These are phyloP conservation scores for Triglochin maritima DNA, from an alignment of 106 monocot genomes.

Conservation along the genomic window DNA sequence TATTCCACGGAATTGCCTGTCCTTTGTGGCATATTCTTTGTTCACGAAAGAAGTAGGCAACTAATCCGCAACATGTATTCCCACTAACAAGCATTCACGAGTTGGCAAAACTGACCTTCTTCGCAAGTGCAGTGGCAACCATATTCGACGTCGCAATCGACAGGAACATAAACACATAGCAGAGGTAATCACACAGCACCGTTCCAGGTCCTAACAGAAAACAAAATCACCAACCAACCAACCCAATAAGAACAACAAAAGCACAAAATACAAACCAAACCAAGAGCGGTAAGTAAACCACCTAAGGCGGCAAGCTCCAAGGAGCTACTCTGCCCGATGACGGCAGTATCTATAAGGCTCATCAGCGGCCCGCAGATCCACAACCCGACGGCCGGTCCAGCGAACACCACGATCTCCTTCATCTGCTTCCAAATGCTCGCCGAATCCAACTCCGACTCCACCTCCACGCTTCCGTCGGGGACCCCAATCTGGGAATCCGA, in stretches of 20 bases:
- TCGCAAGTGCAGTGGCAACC: conserved; percentile 94
- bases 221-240: background rate
- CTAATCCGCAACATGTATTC: too few relatives aligned
- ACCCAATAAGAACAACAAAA: background rate
- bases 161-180: conserved; percentile 92
- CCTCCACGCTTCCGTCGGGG: background rate
- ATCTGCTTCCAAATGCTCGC: conserved; percentile 64
- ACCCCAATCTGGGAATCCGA: background rate
- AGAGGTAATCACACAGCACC: conserved; percentile 73
- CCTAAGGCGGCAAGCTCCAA: conserved; percentile 86
- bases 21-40: too few relatives aligned
- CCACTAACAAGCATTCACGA: too few relatives aligned
- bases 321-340: conserved; percentile 85
- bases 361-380: conserved; percentile 96
- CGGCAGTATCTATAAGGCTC: conserved; percentile 97
- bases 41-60: too few relatives aligned
- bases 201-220: conserved; percentile 64
- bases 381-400: conserved; percentile 74
- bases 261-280: background rate
- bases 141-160: conserved; percentile 91
- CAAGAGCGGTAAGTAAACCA: conserved; percentile 1
- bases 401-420: conserved; percentile 74
- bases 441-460: conserved; percentile 5
- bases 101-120: conserved; percentile 28
- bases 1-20: too few relatives aligned